Conservation (phyloP, 1,284 basidiomycete species). For the Moniliella sp. region DNA sequence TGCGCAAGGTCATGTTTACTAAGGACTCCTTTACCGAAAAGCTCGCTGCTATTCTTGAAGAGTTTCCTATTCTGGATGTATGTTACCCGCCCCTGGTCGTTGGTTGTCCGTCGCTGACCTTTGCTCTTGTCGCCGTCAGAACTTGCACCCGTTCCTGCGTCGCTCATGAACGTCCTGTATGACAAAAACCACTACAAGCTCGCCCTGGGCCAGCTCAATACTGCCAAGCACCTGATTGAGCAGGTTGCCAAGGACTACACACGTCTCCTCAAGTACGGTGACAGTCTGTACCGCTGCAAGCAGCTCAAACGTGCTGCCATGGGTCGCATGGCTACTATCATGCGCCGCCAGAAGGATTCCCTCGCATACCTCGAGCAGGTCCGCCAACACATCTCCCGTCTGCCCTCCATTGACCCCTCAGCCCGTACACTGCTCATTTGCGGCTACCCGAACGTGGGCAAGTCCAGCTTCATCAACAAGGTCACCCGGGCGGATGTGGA, state of each 20-base stretch:
- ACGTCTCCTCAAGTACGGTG: slow-evolving; percentile 32
- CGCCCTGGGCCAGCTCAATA: slow-evolving; percentile 32
- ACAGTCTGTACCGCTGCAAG: slow-evolving; percentile 32
- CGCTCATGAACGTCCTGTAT: slow-evolving; percentile 32
- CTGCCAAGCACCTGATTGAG: slow-evolving; percentile 30
- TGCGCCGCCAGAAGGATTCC: slow-evolving; percentile 32
- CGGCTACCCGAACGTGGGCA: slow-evolving; percentile 33
- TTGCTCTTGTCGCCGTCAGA: no score
- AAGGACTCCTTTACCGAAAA: slow-evolving; percentile 95
- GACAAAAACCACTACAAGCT: slow-evolving; percentile 35
- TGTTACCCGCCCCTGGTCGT: no score
- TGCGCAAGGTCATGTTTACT: slow-evolving; percentile 98
- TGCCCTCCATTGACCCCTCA: slow-evolving; percentile 29
- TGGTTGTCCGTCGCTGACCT: no score
- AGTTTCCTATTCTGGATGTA: slow-evolving; percentile 95
- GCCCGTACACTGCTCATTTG: slow-evolving; percentile 29
- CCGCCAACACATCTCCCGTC: slow-evolving; percentile 33
- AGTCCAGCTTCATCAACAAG: slow-evolving; percentile 34
- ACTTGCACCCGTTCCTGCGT: slow-evolving; percentile 30
- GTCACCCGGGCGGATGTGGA: slow-evolving; percentile 32
- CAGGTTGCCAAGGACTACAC: slow-evolving; percentile 33
- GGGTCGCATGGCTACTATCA: slow-evolving; percentile 33
- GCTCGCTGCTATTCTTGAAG: slow-evolving; percentile 69
- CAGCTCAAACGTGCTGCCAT: slow-evolving; percentile 32
- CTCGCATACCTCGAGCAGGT: slow-evolving; percentile 33